Evolutionary conservation across 2,329 filamentous ascomycete genomes (phyloP).

Genomic region (Coleophoma crateriformis): DNA sequence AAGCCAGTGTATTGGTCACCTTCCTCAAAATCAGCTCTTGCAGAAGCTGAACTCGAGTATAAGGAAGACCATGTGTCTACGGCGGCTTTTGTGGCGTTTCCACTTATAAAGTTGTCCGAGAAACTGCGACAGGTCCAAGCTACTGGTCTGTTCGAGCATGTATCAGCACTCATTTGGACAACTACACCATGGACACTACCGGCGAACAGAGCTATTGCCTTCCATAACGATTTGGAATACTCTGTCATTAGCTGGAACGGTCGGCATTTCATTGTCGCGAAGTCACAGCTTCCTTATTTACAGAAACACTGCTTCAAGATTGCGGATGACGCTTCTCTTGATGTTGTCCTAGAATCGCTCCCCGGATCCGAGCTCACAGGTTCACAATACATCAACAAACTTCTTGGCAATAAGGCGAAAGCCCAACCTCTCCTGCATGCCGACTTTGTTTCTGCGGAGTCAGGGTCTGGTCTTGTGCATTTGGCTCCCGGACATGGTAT

Average conservation of each 20-base stretch:
- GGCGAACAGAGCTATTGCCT: constrained; percentile 83
- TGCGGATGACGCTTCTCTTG: constrained; percentile 11
- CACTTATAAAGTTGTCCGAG: constrained; percentile 45
- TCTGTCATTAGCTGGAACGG: constrained; percentile 52
- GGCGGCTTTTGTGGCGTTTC: constrained; percentile 77
- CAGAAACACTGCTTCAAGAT: constrained; percentile 35
- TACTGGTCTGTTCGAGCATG: constrained; percentile 33
- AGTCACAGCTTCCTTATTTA: constrained; percentile 60
- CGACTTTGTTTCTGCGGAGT: constrained; percentile 81
- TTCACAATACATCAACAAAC: constrained; percentile 63
- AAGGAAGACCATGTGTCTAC: constrained; percentile 67
- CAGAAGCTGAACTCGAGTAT: constrained; percentile 82
- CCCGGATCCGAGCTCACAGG: constrained; percentile 60
- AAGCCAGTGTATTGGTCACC: constrained; percentile 87
- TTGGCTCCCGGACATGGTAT: constrained; percentile 92
- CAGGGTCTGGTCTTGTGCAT: constrained; percentile 95
- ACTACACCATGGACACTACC: constrained; percentile 97
- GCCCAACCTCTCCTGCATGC: constrained; percentile 72
- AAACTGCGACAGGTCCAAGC: constrained; percentile 30
- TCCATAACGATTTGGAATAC: constrained; percentile 72
- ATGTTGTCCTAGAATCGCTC: constrained; percentile 50
- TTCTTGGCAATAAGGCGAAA: constrained; percentile 52
- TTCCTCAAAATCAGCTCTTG: constrained; percentile 71
- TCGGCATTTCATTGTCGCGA: constrained; percentile 65
- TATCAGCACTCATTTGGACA: constrained; percentile 94